Evolutionary conservation across 1,139 yeast genomes (phyloP).

Genomic region (Geotrichum siamense): DNA sequence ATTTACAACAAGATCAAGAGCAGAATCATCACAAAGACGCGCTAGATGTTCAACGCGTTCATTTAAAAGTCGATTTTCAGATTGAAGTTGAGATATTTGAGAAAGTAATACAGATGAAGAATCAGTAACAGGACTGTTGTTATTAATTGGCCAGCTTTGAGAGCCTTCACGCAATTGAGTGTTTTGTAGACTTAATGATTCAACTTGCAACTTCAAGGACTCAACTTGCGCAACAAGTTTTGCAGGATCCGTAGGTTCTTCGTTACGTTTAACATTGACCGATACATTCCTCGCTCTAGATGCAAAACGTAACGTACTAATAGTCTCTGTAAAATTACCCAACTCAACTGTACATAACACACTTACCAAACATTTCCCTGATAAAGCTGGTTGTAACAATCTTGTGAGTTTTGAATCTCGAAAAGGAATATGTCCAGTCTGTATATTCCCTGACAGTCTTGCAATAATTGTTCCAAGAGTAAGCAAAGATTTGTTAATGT

Average conservation of each 20-base stretch:
- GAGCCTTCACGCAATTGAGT: conserved; percentile 25
- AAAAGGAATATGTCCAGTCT: conserved; percentile 67
- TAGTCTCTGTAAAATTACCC: conserved; percentile 70
- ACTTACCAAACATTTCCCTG: conserved; percentile 81
- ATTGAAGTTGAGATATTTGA: conserved; percentile 44
- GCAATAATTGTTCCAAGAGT: conserved; percentile 88
- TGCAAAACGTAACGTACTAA: conserved; percentile 84
- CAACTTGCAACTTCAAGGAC: conserved; percentile 29
- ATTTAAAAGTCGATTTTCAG: conserved; percentile 54
- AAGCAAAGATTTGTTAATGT: conserved; percentile 78
- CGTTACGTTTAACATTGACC: conserved; percentile 54
- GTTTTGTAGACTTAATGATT: conserved; percentile 37
- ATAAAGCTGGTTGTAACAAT: conserved; percentile 80
- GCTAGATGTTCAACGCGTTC: conserved; percentile 66
- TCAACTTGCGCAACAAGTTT: conserved; percentile 23
- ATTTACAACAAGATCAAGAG: conserved; percentile 41
- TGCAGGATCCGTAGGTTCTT: conserved; percentile 26
- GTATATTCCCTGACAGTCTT: conserved; percentile 40
- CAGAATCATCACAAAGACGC: conserved; percentile 52
- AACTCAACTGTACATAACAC: conserved; percentile 61
- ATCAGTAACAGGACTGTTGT: conserved; percentile 5
- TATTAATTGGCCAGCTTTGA: background rate
- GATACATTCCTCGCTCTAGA: conserved; percentile 85
- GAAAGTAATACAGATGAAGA: conserved; percentile 14
- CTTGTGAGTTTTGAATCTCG: conserved; percentile 89